Conservation (phyloP, 1,284 basidiomycete genomes). For the Austroboletus olivaceoglutinosus region DNA sequence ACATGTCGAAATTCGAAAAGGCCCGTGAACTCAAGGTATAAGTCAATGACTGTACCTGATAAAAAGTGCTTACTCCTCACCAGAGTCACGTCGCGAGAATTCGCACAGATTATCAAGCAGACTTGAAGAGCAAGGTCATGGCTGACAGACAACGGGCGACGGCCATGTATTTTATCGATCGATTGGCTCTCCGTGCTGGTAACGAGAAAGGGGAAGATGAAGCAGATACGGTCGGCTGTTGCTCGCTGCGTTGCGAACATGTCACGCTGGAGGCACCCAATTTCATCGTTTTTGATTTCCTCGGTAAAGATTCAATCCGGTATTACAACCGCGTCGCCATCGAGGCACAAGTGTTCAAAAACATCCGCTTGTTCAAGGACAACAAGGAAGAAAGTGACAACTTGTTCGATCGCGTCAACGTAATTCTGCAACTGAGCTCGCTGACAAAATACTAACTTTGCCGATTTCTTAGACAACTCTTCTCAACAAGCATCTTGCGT, state of each 20-base stretch:
- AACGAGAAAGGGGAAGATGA: conserved; percentile 99
- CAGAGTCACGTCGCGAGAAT: conserved; percentile 90
- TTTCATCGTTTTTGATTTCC: conserved; percentile 89
- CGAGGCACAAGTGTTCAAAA: conserved; percentile 87
- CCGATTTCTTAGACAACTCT: conserved; percentile 60
- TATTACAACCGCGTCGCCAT: conserved; percentile 91
- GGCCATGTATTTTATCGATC: conserved; percentile 97
- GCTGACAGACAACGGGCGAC: conserved; percentile 91
- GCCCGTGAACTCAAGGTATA: conserved; percentile 87
- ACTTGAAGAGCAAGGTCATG: conserved; percentile 88
- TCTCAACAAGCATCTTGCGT: conserved; percentile 87
- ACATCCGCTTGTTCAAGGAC: conserved; percentile 86
- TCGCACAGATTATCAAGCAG: conserved; percentile 80
- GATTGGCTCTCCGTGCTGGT: conserved; percentile 91
- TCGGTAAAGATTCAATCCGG: conserved; percentile 97
- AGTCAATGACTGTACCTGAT: background rate
- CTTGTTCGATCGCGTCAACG: conserved; percentile 91
- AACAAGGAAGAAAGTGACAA: conserved; percentile 88
- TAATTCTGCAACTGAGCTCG: conserved; percentile 35
- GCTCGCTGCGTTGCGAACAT: conserved; percentile 92
- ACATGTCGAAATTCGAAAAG: conserved; percentile 96
- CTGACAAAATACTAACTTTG: conserved; percentile 6
- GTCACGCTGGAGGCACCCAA: conserved; percentile 87
- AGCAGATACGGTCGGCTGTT: conserved; percentile 96
- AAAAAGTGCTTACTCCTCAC: conserved; percentile 7